phyloP scores from a whole-genome alignment of 2,329 filamentous ascomycete genomes.

The Talaromyces funiculosus region DNA sequence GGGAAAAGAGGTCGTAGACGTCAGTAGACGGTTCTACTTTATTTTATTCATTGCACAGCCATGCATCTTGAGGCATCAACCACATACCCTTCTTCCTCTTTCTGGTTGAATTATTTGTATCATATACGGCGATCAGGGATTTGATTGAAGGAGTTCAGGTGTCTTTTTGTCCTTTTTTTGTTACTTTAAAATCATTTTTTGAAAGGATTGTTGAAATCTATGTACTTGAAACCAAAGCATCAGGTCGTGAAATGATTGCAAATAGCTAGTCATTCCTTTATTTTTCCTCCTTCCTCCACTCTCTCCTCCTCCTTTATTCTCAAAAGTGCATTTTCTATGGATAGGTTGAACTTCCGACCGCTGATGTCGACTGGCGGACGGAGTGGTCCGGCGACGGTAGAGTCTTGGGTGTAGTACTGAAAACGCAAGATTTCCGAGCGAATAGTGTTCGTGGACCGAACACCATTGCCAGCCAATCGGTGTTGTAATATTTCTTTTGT shows the following conservation, averaged over 20 bases:
- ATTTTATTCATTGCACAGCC: not conserved
- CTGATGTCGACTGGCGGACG: not conserved
- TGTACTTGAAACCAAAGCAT: not conserved
- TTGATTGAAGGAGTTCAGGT: not conserved
- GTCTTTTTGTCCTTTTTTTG: not conserved
- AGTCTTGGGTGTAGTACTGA: not conserved
- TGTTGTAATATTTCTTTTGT: not conserved
- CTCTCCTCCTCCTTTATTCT: not conserved
- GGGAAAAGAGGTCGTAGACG: slow-evolving; percentile 35
- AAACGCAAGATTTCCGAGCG: not conserved
- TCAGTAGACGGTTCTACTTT: not conserved
- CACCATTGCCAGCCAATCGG: not conserved
- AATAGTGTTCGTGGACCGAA: not conserved
- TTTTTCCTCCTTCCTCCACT: not conserved
- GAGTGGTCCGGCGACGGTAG: not conserved
- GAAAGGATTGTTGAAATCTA: not conserved
- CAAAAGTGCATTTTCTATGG: not conserved
- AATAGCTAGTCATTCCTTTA: not conserved
- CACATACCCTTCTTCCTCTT: not conserved
- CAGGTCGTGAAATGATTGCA: not conserved
- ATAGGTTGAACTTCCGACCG: not conserved
- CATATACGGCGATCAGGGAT: not conserved
- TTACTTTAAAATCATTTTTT: not conserved
- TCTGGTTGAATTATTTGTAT: not conserved
- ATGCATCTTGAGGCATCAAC: not conserved